Evolutionary conservation across 2,329 filamentous ascomycete genomes (phyloP), one percentile per base, ranked within the genome.

Genomic region (Aspergillaceae sp.): DNA sequence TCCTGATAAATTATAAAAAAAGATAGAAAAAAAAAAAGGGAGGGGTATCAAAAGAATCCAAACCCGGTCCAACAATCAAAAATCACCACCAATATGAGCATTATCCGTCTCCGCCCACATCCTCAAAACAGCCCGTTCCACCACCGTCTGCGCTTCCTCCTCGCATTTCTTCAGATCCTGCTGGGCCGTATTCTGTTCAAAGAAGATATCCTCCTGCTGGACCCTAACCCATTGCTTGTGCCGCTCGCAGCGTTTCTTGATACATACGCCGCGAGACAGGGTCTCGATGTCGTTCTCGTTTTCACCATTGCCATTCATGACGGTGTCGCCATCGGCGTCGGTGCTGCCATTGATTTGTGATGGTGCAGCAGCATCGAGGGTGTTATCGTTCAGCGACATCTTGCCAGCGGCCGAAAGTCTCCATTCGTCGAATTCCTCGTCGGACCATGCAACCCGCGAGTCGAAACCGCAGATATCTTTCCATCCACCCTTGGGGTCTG

Each of bases 391-490:
- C 0, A 74, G 62, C 5, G 66, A 63, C 44, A 59, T 65, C 47
- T 61, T 62, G 10, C 67, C 72, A 10, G 54, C 54, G 5, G 62
- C 59, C 1, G 62, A 67, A 7, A 64, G 48, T 26, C 71, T 64
- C 72, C 72, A 75, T 29, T 68, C 65, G 33, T 70, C 62, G 48
- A 74, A 74, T 50, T 74, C 70, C 41, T 70, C 68, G 45, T 74
- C 72, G 2, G 66, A 67, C 71, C 72, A 74, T 0, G 70, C 62
- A 28, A 74, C 59, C 19, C 72, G 62, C 8, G 62, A 56, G 50
- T 75, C 72, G 49, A 71, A 74, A 1, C 72, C 72, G 49, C 72
- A 75, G 38, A 74, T 66, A 51, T 73, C 70, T 49, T 74, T 74
- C 65, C 67, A 66, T 37, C 67, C 65, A 28, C 63, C 64, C 49